Evolutionary conservation across 768 basidiomycete species (phyloP).

Genomic region (Amanita thiersii): DNA sequence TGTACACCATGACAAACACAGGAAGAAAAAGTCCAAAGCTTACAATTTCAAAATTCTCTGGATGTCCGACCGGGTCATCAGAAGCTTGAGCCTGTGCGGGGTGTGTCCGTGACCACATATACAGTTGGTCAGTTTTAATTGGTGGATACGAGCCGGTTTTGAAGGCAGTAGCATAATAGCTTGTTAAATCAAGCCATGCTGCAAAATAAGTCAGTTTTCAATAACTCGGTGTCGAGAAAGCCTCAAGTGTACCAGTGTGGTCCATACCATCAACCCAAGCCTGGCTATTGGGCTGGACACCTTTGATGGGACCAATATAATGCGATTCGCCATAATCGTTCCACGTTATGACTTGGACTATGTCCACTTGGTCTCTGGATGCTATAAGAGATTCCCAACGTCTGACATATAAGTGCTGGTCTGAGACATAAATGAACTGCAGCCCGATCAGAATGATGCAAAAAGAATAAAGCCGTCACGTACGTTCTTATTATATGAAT

Average conservation of each 20-base stretch:
- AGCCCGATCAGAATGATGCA: slow-evolving; percentile 3
- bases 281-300: slow-evolving; percentile 63
- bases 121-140: slow-evolving; percentile 51
- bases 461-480: slow-evolving; percentile 12
- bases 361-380: slow-evolving; percentile 48
- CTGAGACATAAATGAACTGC: slow-evolving; percentile 58
- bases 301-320: slow-evolving; percentile 74
- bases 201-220: not conserved
- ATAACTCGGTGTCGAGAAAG: too few species aligned
- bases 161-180: slow-evolving; percentile 63
- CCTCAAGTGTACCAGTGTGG: slow-evolving; percentile 44
- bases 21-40: slow-evolving; percentile 19
- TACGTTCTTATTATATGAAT: slow-evolving; percentile 71
- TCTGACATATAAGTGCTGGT: slow-evolving; percentile 57
- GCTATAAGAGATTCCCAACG: slow-evolving; percentile 62
- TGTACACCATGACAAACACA: not conserved
- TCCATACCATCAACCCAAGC: slow-evolving; percentile 65
- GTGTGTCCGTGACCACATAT: slow-evolving; percentile 61
- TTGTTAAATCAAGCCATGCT: slow-evolving; percentile 61
- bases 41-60: slow-evolving; percentile 51
- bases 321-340: slow-evolving; percentile 76
- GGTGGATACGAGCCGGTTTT: slow-evolving; percentile 59
- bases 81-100: slow-evolving; percentile 43
- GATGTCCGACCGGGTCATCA: slow-evolving; percentile 43
- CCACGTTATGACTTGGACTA: slow-evolving; percentile 58